Evolutionary conservation across 371 early-diverging fungal species (phyloP), one percentile per base, ranked within the genome.

Genomic region (Mucor irregularis): DNA sequence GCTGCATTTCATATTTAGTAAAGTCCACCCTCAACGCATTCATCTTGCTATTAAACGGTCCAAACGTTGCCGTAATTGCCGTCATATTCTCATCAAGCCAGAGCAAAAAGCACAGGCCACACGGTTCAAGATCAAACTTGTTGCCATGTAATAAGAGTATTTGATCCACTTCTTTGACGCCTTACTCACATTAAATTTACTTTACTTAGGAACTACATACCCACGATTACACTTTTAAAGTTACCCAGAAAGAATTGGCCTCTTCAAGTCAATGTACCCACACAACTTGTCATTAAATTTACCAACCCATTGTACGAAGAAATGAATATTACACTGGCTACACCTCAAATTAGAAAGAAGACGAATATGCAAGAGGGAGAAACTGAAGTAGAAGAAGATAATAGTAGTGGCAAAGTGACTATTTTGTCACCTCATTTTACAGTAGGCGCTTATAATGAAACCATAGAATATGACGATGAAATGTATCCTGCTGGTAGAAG

Each of bases 21-120:
- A 81, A n/a, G 69, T 87, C 16, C 78, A 78, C 26, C 96, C 96
- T n/a, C 90, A 90, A 62, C 86, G 95, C 16, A 86, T 94, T 38
- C 91, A 90, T 55, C 76, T 97, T 26, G 83, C 91, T 17, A 91
- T 91, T 56, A 94, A 94, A 64, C 83, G 88, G 34, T 79, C 92
- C 2, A 91, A 91, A 49, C 84, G 94, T 37, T 97, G 97, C 61
- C 82, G 91, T 17, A 70, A 80, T 4, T 97, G 97, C 71, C 87
- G 91, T 21, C 91, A 93, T 54, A 88, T 94, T 29, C 68, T 97
- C 19, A 88, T 93, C 58, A 94, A 93, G 64, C 96, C 96, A 0
- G 95, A 95, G 48, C 89, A 88, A 63, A 95, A 94, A 61, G 93
- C 95, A 0, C 92, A 93, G 56, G 80, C 86, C 14, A 89, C 89